Evolutionary conservation across 345 rosid genomes (phyloP), one percentile per base, ranked within the genome.

Genomic region (Salix exigua): DNA sequence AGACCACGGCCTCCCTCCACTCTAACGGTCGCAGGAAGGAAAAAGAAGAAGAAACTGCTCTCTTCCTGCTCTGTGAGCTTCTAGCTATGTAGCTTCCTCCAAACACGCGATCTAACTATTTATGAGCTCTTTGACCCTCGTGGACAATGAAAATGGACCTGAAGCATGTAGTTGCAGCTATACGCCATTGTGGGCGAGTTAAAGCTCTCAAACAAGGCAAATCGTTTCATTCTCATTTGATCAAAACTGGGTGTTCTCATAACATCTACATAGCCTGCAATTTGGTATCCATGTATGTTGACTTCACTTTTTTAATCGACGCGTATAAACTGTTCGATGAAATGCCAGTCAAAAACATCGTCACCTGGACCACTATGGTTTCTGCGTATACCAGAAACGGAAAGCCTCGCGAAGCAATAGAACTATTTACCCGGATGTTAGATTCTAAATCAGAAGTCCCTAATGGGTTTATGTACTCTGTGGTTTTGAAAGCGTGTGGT

Each of bases 281-380:
- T 82, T 75, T 91, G 85, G 85, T 90, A 5, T 76, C 81, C 0
- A 76, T 88, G 89, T 81, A 92, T 16, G 14, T 62, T 0, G 90
- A 86, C 11, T 84, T 79, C 5, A 62, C 75, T 21, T 85, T 17
- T 25, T 7, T 86, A 46, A 11, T 14, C 11, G 84, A 89, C 21
- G 94, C 91, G 10, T 84, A 53, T 28, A 85, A 83, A 42, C 31
- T 87, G 88, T 90, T 89, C 70, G 92, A 92, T 53, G 94, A 89
- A 88, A 90, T 90, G 85, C 66, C 89, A 40, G 71, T 71, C 1
- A 88, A 81, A 74, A 92, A 90, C 63, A 79, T 89, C 12, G 89
- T 92, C 31, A 83, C 89, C 30, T 92, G 97, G 97, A 87, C 91
- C 4, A 86, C 88, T 0, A 77, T 90, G 86, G 87, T 89, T 63